A percentile compares a stretch with the other conserved stretches of the same genome.
phyloP scores from a whole-genome alignment of 164 flowering plant species.

The Paratinospora sagittata region DNA sequence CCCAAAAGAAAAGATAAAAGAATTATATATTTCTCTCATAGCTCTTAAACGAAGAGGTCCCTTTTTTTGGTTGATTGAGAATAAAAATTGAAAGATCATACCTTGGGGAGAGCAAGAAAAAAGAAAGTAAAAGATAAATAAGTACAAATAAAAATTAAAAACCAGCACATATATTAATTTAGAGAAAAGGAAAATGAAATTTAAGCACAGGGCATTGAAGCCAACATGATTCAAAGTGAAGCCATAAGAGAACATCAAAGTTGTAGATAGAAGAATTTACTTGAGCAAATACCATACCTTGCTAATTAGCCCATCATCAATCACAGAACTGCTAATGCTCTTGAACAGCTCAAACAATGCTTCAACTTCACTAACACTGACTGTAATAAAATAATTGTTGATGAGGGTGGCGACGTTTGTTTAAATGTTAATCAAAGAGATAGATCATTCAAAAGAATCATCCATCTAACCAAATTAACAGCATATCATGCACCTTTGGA shows the following conservation, averaged over 20 bases:
- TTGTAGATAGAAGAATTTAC: not conserved
- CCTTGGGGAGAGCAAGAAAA: too few relatives aligned
- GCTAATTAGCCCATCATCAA: slow-evolving; percentile 68
- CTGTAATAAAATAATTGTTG: slow-evolving; percentile 24
- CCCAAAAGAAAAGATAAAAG: too few relatives aligned
- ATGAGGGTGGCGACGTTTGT: not conserved
- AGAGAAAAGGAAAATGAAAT: too few relatives aligned
- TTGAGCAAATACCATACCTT: slow-evolving; percentile 31
- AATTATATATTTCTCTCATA: too few relatives aligned
- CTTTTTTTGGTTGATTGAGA: not conserved
- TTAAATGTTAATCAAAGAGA: not conserved
- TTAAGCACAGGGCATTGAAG: not conserved
- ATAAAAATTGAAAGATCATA: too few relatives aligned
- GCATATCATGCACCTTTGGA: not conserved
- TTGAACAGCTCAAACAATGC: slow-evolving; percentile 65
- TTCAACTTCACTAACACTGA: slow-evolving; percentile 69
- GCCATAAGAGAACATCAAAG: not conserved
- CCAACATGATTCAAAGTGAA: not conserved
- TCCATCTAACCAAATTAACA: not conserved
- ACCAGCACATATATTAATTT: not conserved
- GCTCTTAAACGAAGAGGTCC: too few relatives aligned
- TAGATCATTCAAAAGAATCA: not conserved
- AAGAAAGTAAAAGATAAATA: too few relatives aligned
- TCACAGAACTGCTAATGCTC: slow-evolving; percentile 59
- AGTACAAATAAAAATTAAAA: not conserved